Conservation (phyloP, 208 protist genomes). For the Wallacemonas sp. region DNA sequence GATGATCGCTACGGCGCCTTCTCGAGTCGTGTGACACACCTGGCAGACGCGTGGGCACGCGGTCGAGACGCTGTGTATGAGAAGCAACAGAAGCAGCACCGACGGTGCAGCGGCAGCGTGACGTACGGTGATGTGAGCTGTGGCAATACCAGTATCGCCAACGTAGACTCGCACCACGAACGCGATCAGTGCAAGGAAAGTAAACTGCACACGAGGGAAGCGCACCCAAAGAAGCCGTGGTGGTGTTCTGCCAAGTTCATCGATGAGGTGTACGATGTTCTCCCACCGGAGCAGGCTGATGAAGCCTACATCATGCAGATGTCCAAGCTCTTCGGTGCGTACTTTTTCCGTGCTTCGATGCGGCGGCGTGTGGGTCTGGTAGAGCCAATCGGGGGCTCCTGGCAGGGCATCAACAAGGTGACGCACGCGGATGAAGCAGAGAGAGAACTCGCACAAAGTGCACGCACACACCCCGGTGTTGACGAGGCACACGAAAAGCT, state of each 20-base stretch:
- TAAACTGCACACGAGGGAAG: too few relatives aligned
- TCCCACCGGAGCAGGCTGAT: conserved; percentile 6
- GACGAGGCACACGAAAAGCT: neutral
- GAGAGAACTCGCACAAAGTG: neutral
- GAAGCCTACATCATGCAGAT: neutral
- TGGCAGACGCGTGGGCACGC: conserved; percentile 24
- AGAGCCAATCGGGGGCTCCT: neutral
- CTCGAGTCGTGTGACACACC: conserved; percentile 27
- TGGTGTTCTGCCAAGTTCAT: neutral
- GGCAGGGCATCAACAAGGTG: neutral
- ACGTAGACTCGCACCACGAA: too few relatives aligned
- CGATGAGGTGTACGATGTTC: neutral
- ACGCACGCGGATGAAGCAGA: too few relatives aligned
- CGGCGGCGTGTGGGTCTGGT: neutral
- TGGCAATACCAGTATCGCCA: too few relatives aligned
- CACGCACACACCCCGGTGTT: neutral
- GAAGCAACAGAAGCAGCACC: neutral
- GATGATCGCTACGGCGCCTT: conserved; percentile 43
- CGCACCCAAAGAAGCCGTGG: conserved; percentile 7
- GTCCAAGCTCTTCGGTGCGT: conserved; percentile 2
- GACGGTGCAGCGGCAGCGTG: too few relatives aligned
- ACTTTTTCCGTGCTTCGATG: conserved; percentile 3
- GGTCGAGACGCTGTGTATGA: conserved; percentile 13
- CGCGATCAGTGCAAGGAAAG: too few relatives aligned
- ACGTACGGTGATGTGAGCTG: too few relatives aligned